These are phyloP conservation scores for Claviceps cyperi DNA, from an alignment of 2,329 filamentous ascomycete genomes.

Conservation along the genomic window DNA sequence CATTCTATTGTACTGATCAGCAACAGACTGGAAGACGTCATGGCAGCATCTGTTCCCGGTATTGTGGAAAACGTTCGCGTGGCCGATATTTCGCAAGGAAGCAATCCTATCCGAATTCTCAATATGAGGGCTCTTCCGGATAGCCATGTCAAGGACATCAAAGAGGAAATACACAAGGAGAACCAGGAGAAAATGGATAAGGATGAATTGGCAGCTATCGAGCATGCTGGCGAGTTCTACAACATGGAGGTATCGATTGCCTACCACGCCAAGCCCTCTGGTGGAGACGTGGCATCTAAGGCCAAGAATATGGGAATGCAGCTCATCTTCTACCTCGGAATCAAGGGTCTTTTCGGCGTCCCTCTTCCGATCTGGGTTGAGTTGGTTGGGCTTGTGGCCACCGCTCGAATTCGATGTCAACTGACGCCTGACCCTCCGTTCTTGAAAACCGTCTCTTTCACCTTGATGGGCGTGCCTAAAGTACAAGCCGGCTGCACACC, in stretches of 20 bases:
- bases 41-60: conserved; percentile 86
- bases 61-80: conserved; percentile 91
- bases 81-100: conserved; percentile 87
- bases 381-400: conserved; percentile 79
- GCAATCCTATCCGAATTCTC: conserved; percentile 76
- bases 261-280: conserved; percentile 72
- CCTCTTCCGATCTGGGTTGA: conserved; percentile 82
- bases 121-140: conserved; percentile 75
- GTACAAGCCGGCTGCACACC: conserved; percentile 81
- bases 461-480: conserved; percentile 84
- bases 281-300: conserved; percentile 58
- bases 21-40: conserved; percentile 52
- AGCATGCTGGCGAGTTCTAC: conserved; percentile 84
- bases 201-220: conserved; percentile 74
- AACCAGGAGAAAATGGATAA: conserved; percentile 73
- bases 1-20: neutral
- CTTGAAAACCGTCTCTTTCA: conserved; percentile 81
- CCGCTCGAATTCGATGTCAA: conserved; percentile 66
- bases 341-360: conserved; percentile 79
- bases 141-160: conserved; percentile 64
- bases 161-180: conserved; percentile 63
- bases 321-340: conserved; percentile 80
- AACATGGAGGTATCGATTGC: conserved; percentile 84
- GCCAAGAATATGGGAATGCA: conserved; percentile 97
- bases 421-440: conserved; percentile 87